A percentile compares a stretch with the other conserved stretches of the same genome.
Evolutionary conservation across 176 grass and related monocot species (phyloP).

Genomic region (Oryza nivara): DNA sequence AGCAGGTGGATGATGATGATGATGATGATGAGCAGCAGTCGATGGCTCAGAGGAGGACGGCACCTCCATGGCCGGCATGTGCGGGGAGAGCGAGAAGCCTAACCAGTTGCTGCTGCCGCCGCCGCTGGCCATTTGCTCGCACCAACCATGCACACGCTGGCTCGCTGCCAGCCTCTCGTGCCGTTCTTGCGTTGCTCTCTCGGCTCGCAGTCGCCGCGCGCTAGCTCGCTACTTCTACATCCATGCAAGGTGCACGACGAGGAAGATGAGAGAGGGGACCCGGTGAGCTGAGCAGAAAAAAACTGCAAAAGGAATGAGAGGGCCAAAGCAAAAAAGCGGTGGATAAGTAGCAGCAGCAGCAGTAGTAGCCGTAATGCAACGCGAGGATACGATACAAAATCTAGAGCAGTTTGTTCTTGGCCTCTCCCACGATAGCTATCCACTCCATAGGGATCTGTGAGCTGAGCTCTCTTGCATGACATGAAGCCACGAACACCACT

Average conservation of each 20-base stretch:
- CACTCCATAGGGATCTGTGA: conserved; percentile 64
- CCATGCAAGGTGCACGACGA: conserved; percentile 14
- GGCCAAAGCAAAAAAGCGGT: conserved; percentile 27
- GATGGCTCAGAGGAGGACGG: conserved; percentile 39
- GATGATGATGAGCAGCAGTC: conserved; percentile 16
- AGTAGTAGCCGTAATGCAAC: background rate
- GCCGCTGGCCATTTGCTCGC: conserved; percentile 59
- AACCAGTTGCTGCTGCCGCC: conserved; percentile 76
- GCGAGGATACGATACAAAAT: background rate
- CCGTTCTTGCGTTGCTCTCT: background rate
- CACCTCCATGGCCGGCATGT: conserved; percentile 58
- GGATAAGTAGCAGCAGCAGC: conserved; percentile 43
- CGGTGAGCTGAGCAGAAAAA: conserved; percentile 35
- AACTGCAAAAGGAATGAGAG: conserved; percentile 39
- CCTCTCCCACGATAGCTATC: conserved; percentile 28
- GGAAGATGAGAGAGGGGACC: conserved; percentile 20
- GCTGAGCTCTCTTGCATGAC: background rate
- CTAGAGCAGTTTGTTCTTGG: conserved; percentile 9
- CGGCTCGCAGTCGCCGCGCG: background rate
- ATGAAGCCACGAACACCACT: background rate
- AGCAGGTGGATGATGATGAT: conserved; percentile 18
- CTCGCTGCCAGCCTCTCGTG: background rate
- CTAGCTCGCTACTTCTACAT: background rate
- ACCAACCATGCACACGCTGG: conserved; percentile 26
- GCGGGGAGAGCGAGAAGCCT: conserved; percentile 88